Evolutionary conservation across 306 rosid species (phyloP).

Genomic region (Potentilla sterilis): DNA sequence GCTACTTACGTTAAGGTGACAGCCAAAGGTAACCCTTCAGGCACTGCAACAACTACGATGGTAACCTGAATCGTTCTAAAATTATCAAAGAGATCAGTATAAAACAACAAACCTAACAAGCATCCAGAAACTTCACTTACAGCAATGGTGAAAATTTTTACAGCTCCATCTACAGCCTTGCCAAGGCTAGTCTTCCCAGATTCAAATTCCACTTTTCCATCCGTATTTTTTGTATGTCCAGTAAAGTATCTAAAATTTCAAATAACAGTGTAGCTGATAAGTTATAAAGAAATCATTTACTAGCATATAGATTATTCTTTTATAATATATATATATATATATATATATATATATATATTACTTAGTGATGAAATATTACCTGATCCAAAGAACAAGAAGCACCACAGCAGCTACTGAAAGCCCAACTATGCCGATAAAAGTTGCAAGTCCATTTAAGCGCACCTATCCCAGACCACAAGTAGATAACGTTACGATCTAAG

Average conservation of each 20-base stretch:
- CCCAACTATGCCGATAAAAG: slow-evolving; percentile 94
- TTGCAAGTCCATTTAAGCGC: slow-evolving; percentile 97
- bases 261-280: slow-evolving; percentile 27
- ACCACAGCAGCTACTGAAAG: slow-evolving; percentile 77
- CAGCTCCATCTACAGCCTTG: slow-evolving; percentile 53
- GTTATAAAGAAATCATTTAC: slow-evolving; percentile 12
- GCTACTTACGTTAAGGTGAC: slow-evolving; percentile 89
- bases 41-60: slow-evolving; percentile 98
- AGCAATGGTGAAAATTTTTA: slow-evolving; percentile 86
- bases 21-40: slow-evolving; percentile 98
- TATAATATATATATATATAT: no score
- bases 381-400: slow-evolving; percentile 75
- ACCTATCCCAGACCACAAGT: slow-evolving; percentile 57
- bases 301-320: background rate
- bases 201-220: slow-evolving; percentile 48
- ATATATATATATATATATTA: no score
- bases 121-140: slow-evolving; percentile 53
- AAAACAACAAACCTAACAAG: slow-evolving; percentile 2
- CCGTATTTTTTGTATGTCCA: slow-evolving; percentile 47
- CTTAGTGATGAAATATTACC: slow-evolving; percentile 42
- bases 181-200: slow-evolving; percentile 57
- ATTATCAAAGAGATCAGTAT: slow-evolving; percentile 23
- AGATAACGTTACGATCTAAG: slow-evolving; percentile 20
- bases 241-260: slow-evolving; percentile 69
- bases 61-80: slow-evolving; percentile 73